Base-by-base conservation (phyloP, 805 yeast genomes). In the Debaryomyces prosopidis region DNA sequence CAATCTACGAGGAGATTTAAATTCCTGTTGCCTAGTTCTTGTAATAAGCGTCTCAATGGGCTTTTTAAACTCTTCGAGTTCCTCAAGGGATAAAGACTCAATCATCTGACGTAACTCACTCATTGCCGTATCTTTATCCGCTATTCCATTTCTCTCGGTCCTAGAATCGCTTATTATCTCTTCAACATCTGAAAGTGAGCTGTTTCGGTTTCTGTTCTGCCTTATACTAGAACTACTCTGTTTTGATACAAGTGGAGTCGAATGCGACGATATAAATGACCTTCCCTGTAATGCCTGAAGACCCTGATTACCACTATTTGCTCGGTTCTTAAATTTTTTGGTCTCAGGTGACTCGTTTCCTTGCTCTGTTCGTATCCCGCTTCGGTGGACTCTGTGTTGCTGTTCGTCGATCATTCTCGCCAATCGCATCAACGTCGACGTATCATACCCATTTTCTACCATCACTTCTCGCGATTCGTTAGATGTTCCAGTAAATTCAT, bases 201-300 rank as follows among this genome's bases (percentile, higher is more conserved):
- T 14, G 26, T 11, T 37, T 17, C 31, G 28, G 12, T 15, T 37
- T 18, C 12, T 14, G 19, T n/a, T 30, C 8, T 30, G 33, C 12
- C 16, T 39, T 8, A 11, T 12, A 11, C 11, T 30, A 12, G 33
- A 4, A 11, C 16, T 30, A 11, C 33, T 14, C 16, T 3, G 33
- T 30, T 45, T 45, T 6, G 46, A 37, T 3, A 42, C 38, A 27
- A 58, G 44, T 1, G 66, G 66, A 0, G 66, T 62, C 2, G 65
- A 60, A 40, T 62, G 65, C 2, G 64, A 58, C 27, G 62, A 56
- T 18, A 58, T 23, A 30, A 3, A 18, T 8, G 41, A 12, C 26
- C 26, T 23, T 23, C 26, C 26, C 9, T 23, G 26, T 10, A 10
- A 10, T 2, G 10, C 26, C 9, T 11, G 16, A 3, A 11, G 16